Evolutionary conservation across 2,329 filamentous ascomycete species (phyloP).

Genomic region (Sordariomycetes sp.): DNA sequence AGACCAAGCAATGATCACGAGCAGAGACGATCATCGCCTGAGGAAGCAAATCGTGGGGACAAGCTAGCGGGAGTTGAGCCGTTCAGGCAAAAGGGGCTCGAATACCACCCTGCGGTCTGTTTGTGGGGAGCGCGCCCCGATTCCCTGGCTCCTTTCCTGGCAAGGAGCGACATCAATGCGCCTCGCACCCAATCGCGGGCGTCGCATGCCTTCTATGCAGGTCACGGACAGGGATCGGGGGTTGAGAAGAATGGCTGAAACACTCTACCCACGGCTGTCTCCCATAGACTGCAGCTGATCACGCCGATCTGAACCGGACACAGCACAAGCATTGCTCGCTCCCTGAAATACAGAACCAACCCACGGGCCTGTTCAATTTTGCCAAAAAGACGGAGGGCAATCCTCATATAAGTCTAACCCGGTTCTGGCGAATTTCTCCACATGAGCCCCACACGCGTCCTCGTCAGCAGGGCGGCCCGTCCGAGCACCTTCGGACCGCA

Average conservation of each 20-base stretch:
- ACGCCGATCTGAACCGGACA: background rate
- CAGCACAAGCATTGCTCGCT: background rate
- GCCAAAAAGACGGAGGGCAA: no score
- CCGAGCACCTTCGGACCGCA: no score
- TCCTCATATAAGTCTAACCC: no score
- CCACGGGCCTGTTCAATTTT: no score
- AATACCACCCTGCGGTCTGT: background rate
- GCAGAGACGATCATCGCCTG: background rate
- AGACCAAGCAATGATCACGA: background rate
- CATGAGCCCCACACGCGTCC: no score
- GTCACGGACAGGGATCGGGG: background rate
- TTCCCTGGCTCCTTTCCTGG: background rate
- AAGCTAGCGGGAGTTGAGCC: background rate
- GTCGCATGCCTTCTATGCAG: background rate
- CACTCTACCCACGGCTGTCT: background rate
- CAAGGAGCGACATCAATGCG: background rate
- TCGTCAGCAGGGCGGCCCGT: no score
- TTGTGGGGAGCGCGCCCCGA: background rate
- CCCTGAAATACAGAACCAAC: no score
- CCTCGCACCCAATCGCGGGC: background rate
- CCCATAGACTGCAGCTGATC: background rate
- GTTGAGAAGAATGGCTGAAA: background rate
- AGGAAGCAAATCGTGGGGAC: background rate
- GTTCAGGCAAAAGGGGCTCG: background rate
- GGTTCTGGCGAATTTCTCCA: no score